Conservation (phyloP, 2,329 filamentous ascomycete species). For the Talaromyces pinophilus region DNA sequence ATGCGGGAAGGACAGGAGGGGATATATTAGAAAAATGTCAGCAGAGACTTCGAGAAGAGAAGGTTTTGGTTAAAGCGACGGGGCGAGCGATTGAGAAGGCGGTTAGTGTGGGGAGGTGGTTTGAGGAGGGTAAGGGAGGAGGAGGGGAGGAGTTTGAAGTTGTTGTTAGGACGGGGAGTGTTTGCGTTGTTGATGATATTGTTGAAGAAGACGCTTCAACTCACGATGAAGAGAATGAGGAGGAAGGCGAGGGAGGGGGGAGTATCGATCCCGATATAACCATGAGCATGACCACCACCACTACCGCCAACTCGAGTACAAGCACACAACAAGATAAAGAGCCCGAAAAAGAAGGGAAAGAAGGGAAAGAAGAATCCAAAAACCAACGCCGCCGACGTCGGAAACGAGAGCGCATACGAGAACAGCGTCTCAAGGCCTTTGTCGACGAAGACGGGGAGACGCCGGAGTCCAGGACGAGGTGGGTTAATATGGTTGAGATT, state of each 20-base stretch:
- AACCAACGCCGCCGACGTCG: slow-evolving; percentile 23
- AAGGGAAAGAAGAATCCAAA: slow-evolving; percentile 25
- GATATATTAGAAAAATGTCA: slow-evolving; percentile 36
- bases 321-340: slow-evolving; percentile 3
- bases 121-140: slow-evolving; percentile 44
- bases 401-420: slow-evolving; percentile 34
- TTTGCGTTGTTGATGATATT: slow-evolving; percentile 63
- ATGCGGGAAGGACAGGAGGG: neutral
- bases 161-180: slow-evolving; percentile 56
- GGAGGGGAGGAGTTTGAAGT: slow-evolving; percentile 51
- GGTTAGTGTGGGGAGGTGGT: slow-evolving; percentile 57
- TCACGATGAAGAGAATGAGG: slow-evolving; percentile 31
- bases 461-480: slow-evolving; percentile 48
- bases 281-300: neutral
- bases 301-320: neutral
- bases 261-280: neutral
- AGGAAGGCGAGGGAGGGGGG: neutral
- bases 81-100: slow-evolving; percentile 61
- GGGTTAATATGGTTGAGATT: slow-evolving; percentile 51
- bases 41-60: slow-evolving; percentile 45
- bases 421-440: slow-evolving; percentile 27
- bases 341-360: slow-evolving; percentile 12
- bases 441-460: slow-evolving; percentile 38
- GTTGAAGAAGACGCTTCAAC: slow-evolving; percentile 38
- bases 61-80: slow-evolving; percentile 60